These are phyloP conservation scores for Lasiodiplodia citricola DNA, from an alignment of 2,329 filamentous ascomycete species.

Conservation along the genomic window DNA sequence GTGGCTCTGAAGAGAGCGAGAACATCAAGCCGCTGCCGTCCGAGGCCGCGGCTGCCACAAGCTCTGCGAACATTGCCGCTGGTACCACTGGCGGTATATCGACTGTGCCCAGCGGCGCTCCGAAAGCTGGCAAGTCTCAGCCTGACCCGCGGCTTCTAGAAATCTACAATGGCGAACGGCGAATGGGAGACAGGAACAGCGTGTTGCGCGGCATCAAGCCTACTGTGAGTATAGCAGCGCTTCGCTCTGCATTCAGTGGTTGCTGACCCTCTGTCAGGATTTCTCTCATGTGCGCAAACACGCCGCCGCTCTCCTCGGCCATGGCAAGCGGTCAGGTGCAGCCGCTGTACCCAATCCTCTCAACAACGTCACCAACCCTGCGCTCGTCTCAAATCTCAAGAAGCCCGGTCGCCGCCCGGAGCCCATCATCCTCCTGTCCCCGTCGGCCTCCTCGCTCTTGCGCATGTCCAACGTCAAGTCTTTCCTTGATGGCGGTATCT, in stretches of 20 bases:
- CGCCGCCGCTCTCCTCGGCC: conserved; percentile 74
- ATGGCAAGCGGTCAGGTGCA: conserved; percentile 37
- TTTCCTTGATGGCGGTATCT: conserved; percentile 86
- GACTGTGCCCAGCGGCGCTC: conserved; percentile 41
- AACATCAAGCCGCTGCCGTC: conserved; percentile 85
- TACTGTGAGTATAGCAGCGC: conserved; percentile 64
- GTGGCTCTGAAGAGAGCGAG: conserved; percentile 79
- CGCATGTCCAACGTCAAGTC: conserved; percentile 95
- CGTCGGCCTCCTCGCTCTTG: conserved; percentile 90
- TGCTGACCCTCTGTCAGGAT: conserved; percentile 63
- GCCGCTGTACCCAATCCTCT: conserved; percentile 54
- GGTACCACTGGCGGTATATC: conserved; percentile 53
- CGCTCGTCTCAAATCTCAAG: conserved; percentile 49
- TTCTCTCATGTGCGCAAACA: conserved; percentile 92
- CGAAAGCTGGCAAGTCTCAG: conserved; percentile 57
- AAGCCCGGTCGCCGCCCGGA: conserved; percentile 61
- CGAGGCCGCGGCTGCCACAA: conserved; percentile 52
- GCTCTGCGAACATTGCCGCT: conserved; percentile 57
- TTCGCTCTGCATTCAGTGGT: conserved; percentile 10
- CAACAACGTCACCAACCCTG: conserved; percentile 33
- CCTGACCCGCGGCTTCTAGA: conserved; percentile 82
- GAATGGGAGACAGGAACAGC: conserved; percentile 91
- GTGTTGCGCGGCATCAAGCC: conserved; percentile 86
- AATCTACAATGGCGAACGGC: conserved; percentile 90
- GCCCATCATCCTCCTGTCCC: conserved; percentile 96